Evolutionary conservation across 441 rosid genomes (phyloP).

Genomic region (Pelargonium myrrhifolium): DNA sequence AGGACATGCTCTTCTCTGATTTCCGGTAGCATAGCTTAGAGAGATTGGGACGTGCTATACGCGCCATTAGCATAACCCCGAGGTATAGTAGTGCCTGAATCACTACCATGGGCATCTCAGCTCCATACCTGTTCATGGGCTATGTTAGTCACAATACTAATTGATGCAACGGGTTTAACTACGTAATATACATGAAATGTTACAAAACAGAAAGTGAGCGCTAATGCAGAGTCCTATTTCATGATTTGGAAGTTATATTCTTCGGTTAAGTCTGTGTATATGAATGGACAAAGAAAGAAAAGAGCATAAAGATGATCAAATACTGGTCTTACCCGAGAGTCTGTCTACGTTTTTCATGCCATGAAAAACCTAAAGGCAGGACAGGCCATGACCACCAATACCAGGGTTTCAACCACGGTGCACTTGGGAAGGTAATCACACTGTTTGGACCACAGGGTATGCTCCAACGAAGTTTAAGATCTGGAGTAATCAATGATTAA

Average conservation of each 20-base stretch:
- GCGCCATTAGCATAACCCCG: slow-evolving; percentile 53
- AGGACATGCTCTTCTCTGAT: slow-evolving; percentile 42
- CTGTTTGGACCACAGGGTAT: slow-evolving; percentile 91
- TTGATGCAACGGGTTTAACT: no score
- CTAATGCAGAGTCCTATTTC: no score
- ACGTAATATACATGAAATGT: no score
- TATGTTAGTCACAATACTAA: no score
- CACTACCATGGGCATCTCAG: slow-evolving; percentile 63
- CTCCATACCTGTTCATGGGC: slow-evolving; percentile 39
- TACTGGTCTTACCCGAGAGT: slow-evolving; percentile 52
- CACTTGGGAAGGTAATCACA: slow-evolving; percentile 89
- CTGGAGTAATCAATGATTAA: slow-evolving; percentile 27
- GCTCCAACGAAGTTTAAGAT: slow-evolving; percentile 76
- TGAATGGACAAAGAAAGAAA: not conserved
- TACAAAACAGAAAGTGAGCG: no score
- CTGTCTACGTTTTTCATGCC: slow-evolving; percentile 70
- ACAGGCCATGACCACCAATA: slow-evolving; percentile 99
- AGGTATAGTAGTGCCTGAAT: slow-evolving; percentile 52
- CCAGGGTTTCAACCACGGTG: slow-evolving; percentile 94
- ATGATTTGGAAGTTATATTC: no score
- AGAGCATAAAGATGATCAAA: not conserved
- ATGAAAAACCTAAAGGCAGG: slow-evolving; percentile 67
- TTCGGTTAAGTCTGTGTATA: no score
- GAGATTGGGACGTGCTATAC: slow-evolving; percentile 53
- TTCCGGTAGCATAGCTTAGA: slow-evolving; percentile 70